A percentile compares a stretch with the other conserved stretches of the same genome.
Evolutionary conservation across 2,329 filamentous ascomycete species (phyloP).

Genomic region (Aspergillus udagawae): DNA sequence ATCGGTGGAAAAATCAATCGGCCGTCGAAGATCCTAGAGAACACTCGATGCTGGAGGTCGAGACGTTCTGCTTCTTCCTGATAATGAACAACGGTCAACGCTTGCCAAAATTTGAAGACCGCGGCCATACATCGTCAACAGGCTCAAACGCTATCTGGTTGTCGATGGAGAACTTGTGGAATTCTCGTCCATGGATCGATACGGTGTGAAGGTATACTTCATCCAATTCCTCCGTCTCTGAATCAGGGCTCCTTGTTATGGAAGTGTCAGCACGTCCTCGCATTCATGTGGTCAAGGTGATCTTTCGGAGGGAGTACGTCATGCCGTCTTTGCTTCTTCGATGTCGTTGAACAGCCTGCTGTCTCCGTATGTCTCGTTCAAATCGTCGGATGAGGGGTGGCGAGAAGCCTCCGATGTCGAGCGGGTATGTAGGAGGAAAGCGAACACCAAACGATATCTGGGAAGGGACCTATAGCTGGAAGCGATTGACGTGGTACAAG

Average conservation of each 20-base stretch:
- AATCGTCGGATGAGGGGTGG: slow-evolving; percentile 5
- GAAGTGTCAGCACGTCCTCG: slow-evolving; percentile 23
- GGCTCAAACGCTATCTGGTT: slow-evolving; percentile 65
- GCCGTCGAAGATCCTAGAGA: slow-evolving; percentile 62
- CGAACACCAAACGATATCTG: slow-evolving; percentile 16
- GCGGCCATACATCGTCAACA: slow-evolving; percentile 60
- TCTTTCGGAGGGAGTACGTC: slow-evolving; percentile 24
- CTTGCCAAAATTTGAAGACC: background rate
- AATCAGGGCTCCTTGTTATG: slow-evolving; percentile 39
- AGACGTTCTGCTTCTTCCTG: slow-evolving; percentile 67
- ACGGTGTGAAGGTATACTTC: slow-evolving; percentile 57
- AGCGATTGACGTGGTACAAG: slow-evolving; percentile 21
- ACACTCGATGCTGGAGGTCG: slow-evolving; percentile 59
- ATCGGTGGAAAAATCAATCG: slow-evolving; percentile 68
- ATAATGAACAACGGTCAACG: slow-evolving; percentile 2
- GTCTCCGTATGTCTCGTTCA: background rate
- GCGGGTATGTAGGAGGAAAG: slow-evolving; percentile 8
- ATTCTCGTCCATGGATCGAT: slow-evolving; percentile 59
- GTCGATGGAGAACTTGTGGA: slow-evolving; percentile 63
- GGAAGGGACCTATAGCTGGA: slow-evolving; percentile 19
- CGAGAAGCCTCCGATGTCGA: slow-evolving; percentile 1
- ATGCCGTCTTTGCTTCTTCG: slow-evolving; percentile 17
- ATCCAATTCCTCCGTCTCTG: slow-evolving; percentile 51
- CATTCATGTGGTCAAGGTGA: slow-evolving; percentile 3
- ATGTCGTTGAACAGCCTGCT: background rate